Percentiles rank a stretch among this genome's conserved stretches.
Evolutionary conservation across 768 basidiomycete genomes (phyloP).

Genomic region (Podaxis sp.): DNA sequence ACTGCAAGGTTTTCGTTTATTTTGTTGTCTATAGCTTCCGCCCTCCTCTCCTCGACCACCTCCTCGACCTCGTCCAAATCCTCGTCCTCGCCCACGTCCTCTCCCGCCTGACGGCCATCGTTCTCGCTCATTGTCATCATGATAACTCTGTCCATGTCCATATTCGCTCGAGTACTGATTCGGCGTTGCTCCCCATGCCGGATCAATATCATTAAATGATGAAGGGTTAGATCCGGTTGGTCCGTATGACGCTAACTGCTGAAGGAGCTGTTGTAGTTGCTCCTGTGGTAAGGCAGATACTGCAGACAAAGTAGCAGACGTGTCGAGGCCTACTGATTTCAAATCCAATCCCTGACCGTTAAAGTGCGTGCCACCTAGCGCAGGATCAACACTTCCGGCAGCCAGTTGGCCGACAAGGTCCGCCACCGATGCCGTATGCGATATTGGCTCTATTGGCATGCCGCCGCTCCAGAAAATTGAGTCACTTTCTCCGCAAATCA

Average conservation of each 20-base stretch:
- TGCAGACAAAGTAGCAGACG: slow-evolving; percentile 41
- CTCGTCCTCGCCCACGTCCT: slow-evolving; percentile 45
- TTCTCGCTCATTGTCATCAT: slow-evolving; percentile 44
- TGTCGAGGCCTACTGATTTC: slow-evolving; percentile 42
- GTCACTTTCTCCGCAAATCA: slow-evolving; percentile 67
- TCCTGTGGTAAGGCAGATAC: slow-evolving; percentile 51
- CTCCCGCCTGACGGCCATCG: slow-evolving; percentile 44
- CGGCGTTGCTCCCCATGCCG: slow-evolving; percentile 36
- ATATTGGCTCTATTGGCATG: slow-evolving; percentile 28
- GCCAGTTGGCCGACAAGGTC: slow-evolving; percentile 69
- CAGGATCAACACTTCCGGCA: slow-evolving; percentile 36
- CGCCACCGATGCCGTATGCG: slow-evolving; percentile 52
- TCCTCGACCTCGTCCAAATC: slow-evolving; percentile 59
- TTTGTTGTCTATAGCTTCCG: slow-evolving; percentile 64
- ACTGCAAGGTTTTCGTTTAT: slow-evolving; percentile 87
- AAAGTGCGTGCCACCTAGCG: slow-evolving; percentile 33
- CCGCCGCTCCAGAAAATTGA: slow-evolving; percentile 55
- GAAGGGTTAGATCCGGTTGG: slow-evolving; percentile 19
- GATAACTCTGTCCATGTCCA: slow-evolving; percentile 50
- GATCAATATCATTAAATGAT: slow-evolving; percentile 33
- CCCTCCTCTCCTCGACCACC: slow-evolving; percentile 47
- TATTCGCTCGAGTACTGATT: slow-evolving; percentile 46
- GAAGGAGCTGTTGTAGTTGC: slow-evolving; percentile 62
- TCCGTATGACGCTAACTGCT: slow-evolving; percentile 34
- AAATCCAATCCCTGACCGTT: slow-evolving; percentile 30